Conservation (phyloP, 345 rosid species). For the Eutrema heterophyllum region DNA sequence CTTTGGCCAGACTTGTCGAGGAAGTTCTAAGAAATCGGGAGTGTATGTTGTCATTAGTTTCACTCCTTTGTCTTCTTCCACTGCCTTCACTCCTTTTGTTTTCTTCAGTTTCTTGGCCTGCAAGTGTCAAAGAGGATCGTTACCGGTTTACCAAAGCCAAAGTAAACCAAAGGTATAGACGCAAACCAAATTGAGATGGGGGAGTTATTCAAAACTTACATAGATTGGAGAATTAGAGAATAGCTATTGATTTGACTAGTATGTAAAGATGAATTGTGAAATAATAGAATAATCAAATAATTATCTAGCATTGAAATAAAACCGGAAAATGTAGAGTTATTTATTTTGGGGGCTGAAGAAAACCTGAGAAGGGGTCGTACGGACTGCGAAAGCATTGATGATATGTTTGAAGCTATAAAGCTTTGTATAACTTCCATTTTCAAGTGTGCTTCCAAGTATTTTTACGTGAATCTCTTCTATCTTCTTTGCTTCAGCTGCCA, state of each 20-base stretch:
- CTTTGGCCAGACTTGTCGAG: constrained; percentile 46
- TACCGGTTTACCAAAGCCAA: constrained; percentile 7
- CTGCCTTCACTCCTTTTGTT: constrained; percentile 46
- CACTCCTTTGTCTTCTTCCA: constrained; percentile 85
- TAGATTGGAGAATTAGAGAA: no score
- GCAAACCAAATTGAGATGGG: not conserved
- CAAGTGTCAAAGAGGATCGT: not conserved
- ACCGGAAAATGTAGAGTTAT: not conserved
- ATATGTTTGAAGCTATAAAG: constrained; percentile 80
- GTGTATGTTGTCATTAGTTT: constrained; percentile 80
- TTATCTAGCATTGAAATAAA: not conserved
- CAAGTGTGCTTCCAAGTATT: constrained; percentile 50
- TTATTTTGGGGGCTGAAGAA: not conserved
- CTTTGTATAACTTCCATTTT: constrained; percentile 60
- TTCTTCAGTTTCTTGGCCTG: constrained; percentile 60
- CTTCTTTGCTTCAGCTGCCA: constrained; percentile 40
- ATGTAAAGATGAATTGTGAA: no score
- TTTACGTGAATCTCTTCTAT: constrained; percentile 57
- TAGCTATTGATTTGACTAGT: no score
- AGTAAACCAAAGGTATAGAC: not conserved
- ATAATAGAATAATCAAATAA: no score
- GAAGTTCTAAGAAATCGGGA: constrained; percentile 64
- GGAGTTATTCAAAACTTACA: no score
- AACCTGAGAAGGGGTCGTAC: constrained; percentile 69
- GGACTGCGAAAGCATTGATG: constrained; percentile 75